Conservation (phyloP, 2,329 filamentous ascomycete species). For the Trichoderma hamatum region DNA sequence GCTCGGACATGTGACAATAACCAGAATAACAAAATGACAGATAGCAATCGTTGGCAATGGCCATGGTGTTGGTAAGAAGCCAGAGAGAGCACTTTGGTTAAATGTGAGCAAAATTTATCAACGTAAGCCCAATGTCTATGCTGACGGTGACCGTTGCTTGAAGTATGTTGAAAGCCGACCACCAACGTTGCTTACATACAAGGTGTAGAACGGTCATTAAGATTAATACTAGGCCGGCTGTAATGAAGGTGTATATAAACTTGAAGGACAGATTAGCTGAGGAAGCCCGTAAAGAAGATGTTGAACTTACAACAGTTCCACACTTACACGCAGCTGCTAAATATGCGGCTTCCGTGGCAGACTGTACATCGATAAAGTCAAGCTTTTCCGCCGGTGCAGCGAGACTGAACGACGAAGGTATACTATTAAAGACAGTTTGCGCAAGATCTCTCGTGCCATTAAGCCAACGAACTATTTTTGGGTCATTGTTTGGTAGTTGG, state of each 20-base stretch:
- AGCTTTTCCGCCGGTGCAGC: no score
- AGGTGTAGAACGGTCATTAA: not conserved
- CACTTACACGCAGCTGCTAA: no score
- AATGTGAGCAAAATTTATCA: not conserved
- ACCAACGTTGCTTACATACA: not conserved
- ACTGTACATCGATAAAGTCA: no score
- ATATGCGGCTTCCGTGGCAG: no score
- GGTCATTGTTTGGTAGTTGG: no score
- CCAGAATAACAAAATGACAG: not conserved
- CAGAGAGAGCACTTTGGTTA: not conserved
- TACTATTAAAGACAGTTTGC: no score
- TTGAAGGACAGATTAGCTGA: not conserved
- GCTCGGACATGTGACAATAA: not conserved
- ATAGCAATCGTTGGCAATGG: not conserved
- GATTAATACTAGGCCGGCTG: not conserved
- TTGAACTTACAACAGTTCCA: no score
- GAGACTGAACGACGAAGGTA: no score
- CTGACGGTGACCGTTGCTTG: constrained; percentile 1
- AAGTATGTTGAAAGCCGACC: not conserved
- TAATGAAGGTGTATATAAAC: not conserved
- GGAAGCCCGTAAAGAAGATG: no score
- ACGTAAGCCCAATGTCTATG: not conserved
- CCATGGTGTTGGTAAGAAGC: not conserved
- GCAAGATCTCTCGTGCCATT: no score
- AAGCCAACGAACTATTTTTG: no score